Base-by-base conservation (phyloP, 768 basidiomycete species). In the Mrakia gelida region DNA sequence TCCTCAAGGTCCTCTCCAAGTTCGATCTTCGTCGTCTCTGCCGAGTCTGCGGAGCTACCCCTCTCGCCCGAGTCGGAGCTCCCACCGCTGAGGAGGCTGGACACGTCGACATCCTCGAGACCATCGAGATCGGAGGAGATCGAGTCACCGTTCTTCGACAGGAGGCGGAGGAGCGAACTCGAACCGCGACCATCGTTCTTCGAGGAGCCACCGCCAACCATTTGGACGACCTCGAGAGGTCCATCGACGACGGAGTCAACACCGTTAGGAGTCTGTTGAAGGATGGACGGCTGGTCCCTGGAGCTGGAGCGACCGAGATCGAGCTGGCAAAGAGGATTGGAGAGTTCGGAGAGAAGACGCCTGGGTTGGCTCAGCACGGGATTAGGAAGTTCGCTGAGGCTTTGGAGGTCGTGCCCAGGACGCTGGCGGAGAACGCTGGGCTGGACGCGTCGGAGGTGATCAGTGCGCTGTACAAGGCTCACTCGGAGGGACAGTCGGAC, bases 41-140 rank as follows among this genome's bases (percentile, higher is more conserved):
- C 85, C 92, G 95, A 71, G 97, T 99, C 80, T 93, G 94, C 81
- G 93, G 93, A 80, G 97, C 96, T 16, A 97, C 94, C 0, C 97
- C 97, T 4, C 90, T 99, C 73, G 95, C 97, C 0, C 92, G 97
- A 67, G 88, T 99, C 79, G 97, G 97, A 77, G 93, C 94, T 0
- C 97, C 97, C 7, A 98, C 94, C 18, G 89, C 94, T 0, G 97
- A 99, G 84, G 97, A 99, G 86, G 94, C 93, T 30, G 97, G 97
- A 63, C 90, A 88, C 81, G 90, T 96, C 80, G 97, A 98, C 82
- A 88, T 98, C 30, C 92, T 98, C 83, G 97, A 99, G 87, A 93
- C 92, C 38, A 89, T 91, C 77, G 97, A 99, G 84, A 91, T 99
- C 81, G 97, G 97, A 63, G 96, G 97, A 8, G 97, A 99, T 86